Evolutionary conservation across 345 rosid genomes (phyloP).

Genomic region (sweet orange (Citrus sinensis)): DNA sequence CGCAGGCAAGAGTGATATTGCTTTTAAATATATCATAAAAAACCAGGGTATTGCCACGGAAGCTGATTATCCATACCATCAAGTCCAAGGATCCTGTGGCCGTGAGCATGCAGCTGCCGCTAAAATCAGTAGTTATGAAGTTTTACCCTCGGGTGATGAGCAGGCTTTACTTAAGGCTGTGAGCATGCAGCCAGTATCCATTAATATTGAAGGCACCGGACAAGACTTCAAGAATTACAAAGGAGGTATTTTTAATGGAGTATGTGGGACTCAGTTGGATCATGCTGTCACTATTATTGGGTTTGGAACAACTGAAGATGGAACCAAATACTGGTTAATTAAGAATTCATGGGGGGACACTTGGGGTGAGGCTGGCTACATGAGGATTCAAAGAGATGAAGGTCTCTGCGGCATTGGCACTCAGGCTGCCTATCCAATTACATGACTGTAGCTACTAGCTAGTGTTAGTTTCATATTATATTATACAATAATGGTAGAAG

Average conservation of each 20-base stretch:
- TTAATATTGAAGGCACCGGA: constrained; percentile 19
- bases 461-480: no score
- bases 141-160: constrained; percentile 41
- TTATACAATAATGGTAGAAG: no score
- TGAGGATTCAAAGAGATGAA: constrained; percentile 39
- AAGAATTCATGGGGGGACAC: constrained; percentile 51
- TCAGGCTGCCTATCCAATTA: background rate
- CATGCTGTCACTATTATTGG: constrained; percentile 49
- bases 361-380: constrained; percentile 55
- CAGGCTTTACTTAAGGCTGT: constrained; percentile 22
- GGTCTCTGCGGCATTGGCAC: background rate
- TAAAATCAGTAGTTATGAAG: constrained; percentile 8
- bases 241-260: constrained; percentile 37
- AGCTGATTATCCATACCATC: background rate
- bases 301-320: constrained; percentile 35
- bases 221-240: constrained; percentile 18
- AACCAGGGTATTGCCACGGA: background rate
- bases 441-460: background rate
- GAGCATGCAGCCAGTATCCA: constrained; percentile 52
- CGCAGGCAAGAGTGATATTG: background rate
- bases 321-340: constrained; percentile 44
- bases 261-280: constrained; percentile 25
- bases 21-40: background rate
- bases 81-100: no score
- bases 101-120: background rate